Evolutionary conservation across 2,329 filamentous ascomycete species (phyloP), one percentile per base, ranked within the genome.

Genomic region (Xylaria sp.): DNA sequence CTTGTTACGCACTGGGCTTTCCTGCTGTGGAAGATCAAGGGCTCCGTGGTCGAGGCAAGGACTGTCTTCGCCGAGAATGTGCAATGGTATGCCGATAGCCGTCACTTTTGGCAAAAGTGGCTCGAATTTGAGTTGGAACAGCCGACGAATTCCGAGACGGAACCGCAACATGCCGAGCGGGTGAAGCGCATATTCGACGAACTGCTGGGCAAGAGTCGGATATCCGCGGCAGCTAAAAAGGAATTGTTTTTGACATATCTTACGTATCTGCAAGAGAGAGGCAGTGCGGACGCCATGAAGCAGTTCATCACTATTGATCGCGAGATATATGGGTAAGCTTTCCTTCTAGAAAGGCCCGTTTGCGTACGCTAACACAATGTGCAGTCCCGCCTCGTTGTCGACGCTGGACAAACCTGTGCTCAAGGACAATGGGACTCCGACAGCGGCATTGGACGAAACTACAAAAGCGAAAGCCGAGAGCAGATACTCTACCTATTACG

Each of bases 51-150:
- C 8, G 91, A 93, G 65, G 92, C 92, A 38, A 89, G 94, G 22
- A 84, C 88, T 48, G 84, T 96, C 1, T 97, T 93, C 76, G 76
- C 86, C 57, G 89, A 88, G 72, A 93, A 96, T 64, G 81, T 89
- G 51, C 86, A 92, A 68, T 91, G 86, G 79, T 96, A 95, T 69
- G 80, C 87, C 2, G 90, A 94, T 68, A 96, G 92, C 71, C 84
- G 86, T 29, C 79, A 90, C 40, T 97, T 97, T 78, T 99, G 94
- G 93, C 80, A 86, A 63, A 90, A 85, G 66, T 97, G 92, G 79
- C 82, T 97, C 50, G 79, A 88, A 54, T 96, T 99, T 67, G 94
- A 99, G 76, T 78, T 95, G 44, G 86, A 90, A 52, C 92, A 96
- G 71, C 88, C 90, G 9, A 88, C 87, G 1, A 86, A 77, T 57